Conservation (phyloP, 208 protist species). For the Leishmania turanica region DNA sequence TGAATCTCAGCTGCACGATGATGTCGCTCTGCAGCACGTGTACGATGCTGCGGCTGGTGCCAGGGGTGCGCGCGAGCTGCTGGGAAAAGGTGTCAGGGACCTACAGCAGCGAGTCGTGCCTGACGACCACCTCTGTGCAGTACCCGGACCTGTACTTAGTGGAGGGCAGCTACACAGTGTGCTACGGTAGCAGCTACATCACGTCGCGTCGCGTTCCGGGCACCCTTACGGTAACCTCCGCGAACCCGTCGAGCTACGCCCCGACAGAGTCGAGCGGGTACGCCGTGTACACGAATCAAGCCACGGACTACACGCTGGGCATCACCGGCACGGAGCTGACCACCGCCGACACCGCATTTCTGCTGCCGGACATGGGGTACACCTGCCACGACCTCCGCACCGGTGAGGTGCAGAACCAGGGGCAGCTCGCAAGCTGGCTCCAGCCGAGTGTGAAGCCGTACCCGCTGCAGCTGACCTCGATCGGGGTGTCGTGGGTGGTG, state of each 20-base stretch:
- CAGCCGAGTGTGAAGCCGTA: slow-evolving; percentile 62
- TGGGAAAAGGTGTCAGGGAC: slow-evolving; percentile 50
- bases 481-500: slow-evolving; percentile 67
- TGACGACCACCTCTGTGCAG: slow-evolving; percentile 50
- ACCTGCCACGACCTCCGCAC: slow-evolving; percentile 87
- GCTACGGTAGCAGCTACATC: slow-evolving; percentile 55
- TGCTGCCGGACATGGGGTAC: slow-evolving; percentile 72
- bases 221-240: slow-evolving; percentile 48
- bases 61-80: slow-evolving; percentile 63
- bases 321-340: slow-evolving; percentile 67
- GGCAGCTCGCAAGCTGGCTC: slow-evolving; percentile 61
- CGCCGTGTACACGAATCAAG: slow-evolving; percentile 80
- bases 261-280: slow-evolving; percentile 25
- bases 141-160: slow-evolving; percentile 74
- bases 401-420: slow-evolving; percentile 51
- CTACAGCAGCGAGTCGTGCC: slow-evolving; percentile 69
- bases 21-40: slow-evolving; percentile 59
- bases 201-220: slow-evolving; percentile 66
- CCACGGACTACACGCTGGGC: slow-evolving; percentile 53
- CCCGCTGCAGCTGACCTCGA: slow-evolving; percentile 43
- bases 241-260: slow-evolving; percentile 69
- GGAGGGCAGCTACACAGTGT: slow-evolving; percentile 77
- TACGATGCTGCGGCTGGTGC: slow-evolving; percentile 62
- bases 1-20: slow-evolving; percentile 54
- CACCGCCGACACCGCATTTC: slow-evolving; percentile 59